Evolutionary conservation across 163 green algal species (phyloP).

Genomic region (Volvox carteri): DNA sequence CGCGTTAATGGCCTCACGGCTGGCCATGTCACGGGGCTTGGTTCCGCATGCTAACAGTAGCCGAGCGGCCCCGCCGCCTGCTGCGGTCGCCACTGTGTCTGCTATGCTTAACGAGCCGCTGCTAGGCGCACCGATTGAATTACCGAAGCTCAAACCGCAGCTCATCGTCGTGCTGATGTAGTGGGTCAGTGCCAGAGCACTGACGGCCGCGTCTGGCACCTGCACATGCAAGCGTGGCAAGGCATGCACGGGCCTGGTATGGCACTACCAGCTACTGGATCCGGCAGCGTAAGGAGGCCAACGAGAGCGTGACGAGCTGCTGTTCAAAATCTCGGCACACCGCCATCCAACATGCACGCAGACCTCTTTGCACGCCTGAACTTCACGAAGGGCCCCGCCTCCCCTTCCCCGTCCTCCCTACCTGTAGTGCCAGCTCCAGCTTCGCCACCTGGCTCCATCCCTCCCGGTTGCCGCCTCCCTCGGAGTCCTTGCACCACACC

Average conservation of each 20-base stretch:
- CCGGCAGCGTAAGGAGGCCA: too few species aligned
- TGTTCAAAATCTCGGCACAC: too few species aligned
- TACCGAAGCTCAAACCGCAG: not conserved
- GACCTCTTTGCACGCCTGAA: too few species aligned
- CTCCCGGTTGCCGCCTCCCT: not conserved
- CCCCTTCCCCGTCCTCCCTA: too few species aligned
- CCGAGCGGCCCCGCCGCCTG: not conserved
- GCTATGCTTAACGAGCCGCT: not conserved
- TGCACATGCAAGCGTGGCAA: too few species aligned
- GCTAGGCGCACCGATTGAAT: not conserved
- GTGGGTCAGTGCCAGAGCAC: slow-evolving; percentile 31
- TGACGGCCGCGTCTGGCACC: slow-evolving; percentile 45
- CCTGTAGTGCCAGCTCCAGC: slow-evolving; percentile 45
- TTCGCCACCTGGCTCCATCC: slow-evolving; percentile 43
- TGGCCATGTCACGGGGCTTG: slow-evolving; percentile 35
- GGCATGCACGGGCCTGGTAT: too few species aligned
- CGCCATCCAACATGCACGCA: too few species aligned
- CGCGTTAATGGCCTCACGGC: not conserved
- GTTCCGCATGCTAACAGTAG: slow-evolving; percentile 43
- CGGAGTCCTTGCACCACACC: slow-evolving; percentile 41
- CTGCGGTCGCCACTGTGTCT: not conserved
- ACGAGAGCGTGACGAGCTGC: too few species aligned
- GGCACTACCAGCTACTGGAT: too few species aligned
- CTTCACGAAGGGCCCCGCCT: too few species aligned
- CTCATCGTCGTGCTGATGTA: not conserved